Evolutionary conservation across 352 stramenopile genomes (phyloP), one percentile per base, ranked within the genome.

Genomic region (Pythium utonaiense): DNA sequence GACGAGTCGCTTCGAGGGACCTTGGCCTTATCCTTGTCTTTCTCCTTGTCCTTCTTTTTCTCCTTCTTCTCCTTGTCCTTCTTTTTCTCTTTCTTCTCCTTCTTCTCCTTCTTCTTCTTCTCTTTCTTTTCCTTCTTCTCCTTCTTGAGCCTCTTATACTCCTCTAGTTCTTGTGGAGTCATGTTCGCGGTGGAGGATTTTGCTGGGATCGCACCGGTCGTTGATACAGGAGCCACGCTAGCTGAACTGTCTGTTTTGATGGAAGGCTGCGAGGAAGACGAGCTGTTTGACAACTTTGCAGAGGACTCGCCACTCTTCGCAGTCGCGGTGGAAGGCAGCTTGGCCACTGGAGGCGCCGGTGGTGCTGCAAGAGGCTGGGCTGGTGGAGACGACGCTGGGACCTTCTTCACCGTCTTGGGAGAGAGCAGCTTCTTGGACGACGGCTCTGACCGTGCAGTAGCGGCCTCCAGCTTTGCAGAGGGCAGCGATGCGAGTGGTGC

Each of bases 41-140:
- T 60, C 30, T 74, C 65, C 10, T 65, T 70, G 16, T 62, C 19
- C 31, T 77, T 75, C 27, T 71, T 69, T 48, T 78, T 74, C 38
- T 89, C 68, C 31, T 73, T 80, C 52, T 82, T 81, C 22, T 79
- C 64, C 16, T 82, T 81, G 27, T 79, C 64, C 16, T 82, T 75
- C 67, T 78, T 77, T 54, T 88, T 75, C 36, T 87, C 70, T 49
- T 81, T 74, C 66, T 88, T 70, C 40, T 84, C 62, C 44, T 82
- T 78, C 31, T 80, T 71, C 19, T 91, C 83, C 41, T 90, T 80
- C 28, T 91, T 77, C 31, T 93, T 80, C 41, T 85, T 77, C 53
- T 83, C 76, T 34, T 92, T 85, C 44, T 85, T 83, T 25, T 88
- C 78, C 47, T 84, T 77, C 12, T 76, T 75, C 17, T 86, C 78